Conservation (phyloP, 2,329 filamentous ascomycete species). For the Harringtonia aguacate region DNA sequence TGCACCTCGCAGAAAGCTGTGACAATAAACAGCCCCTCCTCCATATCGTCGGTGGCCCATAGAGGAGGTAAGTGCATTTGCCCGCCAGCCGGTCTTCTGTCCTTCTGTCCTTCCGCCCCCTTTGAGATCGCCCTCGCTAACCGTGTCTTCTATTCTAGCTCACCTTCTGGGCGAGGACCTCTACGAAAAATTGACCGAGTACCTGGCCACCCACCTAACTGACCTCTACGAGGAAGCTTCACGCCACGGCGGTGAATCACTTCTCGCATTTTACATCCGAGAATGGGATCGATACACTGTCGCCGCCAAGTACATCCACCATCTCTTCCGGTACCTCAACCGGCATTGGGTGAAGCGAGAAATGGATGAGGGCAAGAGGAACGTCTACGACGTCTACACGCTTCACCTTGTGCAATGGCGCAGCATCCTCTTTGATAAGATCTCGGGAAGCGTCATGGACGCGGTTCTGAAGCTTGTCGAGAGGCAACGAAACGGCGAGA, state of each 20-base stretch:
- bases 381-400: constrained; percentile 96
- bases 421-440: constrained; percentile 74
- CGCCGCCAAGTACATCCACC: constrained; percentile 94
- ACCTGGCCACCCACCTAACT: constrained; percentile 69
- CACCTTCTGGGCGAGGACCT: constrained; percentile 93
- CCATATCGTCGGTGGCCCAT: constrained; percentile 40
- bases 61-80: constrained; percentile 50
- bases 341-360: constrained; percentile 98
- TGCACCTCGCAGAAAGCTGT: constrained; percentile 96
- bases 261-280: constrained; percentile 86
- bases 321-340: constrained; percentile 92
- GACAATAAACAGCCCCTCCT: constrained; percentile 35
- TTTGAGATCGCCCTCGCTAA: not conserved
- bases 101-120: not conserved
- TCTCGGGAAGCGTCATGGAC: constrained; percentile 84
- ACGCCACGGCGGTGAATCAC: constrained; percentile 76
- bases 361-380: constrained; percentile 98
- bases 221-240: constrained; percentile 61
- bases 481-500: constrained; percentile 95
- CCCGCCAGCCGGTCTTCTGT: not conserved
- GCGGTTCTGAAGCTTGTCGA: constrained; percentile 91
- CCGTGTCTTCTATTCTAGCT: constrained; percentile 37
- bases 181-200: constrained; percentile 82
- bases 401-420: constrained; percentile 94
- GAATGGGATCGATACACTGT: constrained; percentile 96